phyloP scores from a whole-genome alignment of 139 green algal species.

The Micromonas commoda region DNA sequence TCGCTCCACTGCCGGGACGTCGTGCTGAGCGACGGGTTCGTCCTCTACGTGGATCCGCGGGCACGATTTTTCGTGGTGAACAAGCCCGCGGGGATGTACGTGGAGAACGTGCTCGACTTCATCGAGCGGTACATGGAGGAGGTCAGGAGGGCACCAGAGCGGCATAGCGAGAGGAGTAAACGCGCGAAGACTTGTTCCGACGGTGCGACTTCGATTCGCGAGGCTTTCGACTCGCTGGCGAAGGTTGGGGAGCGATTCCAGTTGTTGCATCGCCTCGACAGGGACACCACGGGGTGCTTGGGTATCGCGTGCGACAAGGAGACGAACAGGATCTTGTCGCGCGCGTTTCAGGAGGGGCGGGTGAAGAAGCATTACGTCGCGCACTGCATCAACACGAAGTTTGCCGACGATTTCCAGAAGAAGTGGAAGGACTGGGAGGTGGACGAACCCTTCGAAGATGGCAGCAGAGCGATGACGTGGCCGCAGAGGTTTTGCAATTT shows the following conservation, averaged over 20 bases:
- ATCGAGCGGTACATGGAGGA: neutral
- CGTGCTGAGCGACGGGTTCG: neutral
- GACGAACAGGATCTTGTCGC: constrained; percentile 33
- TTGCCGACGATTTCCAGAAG: too few species aligned
- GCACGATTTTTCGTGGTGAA: constrained; percentile 14
- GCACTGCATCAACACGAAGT: neutral
- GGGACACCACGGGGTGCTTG: neutral
- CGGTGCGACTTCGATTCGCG: too few species aligned
- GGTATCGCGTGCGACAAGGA: neutral
- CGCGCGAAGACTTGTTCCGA: too few species aligned
- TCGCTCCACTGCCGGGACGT: neutral
- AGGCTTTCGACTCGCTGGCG: too few species aligned
- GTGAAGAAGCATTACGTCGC: constrained; percentile 1
- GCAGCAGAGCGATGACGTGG: too few species aligned
- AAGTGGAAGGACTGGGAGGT: too few species aligned
- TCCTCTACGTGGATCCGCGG: neutral
- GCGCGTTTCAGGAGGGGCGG: neutral
- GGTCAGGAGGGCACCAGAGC: constrained; percentile 13
- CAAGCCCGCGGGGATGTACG: constrained; percentile 31
- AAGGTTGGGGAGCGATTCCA: neutral
- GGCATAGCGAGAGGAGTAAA: too few species aligned
- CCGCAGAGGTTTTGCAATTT: too few species aligned
- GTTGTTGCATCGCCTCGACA: neutral
- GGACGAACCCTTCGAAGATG: too few species aligned
- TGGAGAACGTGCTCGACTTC: constrained; percentile 23